Evolutionary conservation across 1,284 basidiomycete genomes (phyloP).

Genomic region (Ceratobasidium papillatum): DNA sequence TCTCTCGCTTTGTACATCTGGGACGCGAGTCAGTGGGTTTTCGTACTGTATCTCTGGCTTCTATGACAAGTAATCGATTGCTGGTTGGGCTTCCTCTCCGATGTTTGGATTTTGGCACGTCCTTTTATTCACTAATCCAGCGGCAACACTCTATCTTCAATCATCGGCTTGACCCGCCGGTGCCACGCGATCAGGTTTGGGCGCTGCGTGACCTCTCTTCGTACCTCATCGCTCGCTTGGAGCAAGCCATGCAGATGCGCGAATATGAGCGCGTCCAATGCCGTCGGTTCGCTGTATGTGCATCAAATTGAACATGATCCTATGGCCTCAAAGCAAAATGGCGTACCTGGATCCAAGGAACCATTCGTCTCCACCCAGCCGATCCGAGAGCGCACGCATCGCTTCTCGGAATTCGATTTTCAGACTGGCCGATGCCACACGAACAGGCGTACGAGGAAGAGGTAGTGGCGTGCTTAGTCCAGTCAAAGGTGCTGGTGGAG

Average conservation of each 20-base stretch:
- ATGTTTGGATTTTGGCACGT: not conserved
- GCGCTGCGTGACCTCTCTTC: constrained; percentile 70
- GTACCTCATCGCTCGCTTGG: constrained; percentile 57
- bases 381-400: constrained; percentile 72
- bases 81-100: not conserved
- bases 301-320: not conserved
- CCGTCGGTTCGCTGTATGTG: constrained; percentile 67
- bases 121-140: not conserved
- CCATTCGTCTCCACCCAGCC: constrained; percentile 77
- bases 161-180: constrained; percentile 65
- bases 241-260: constrained; percentile 77
- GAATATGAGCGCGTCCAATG: constrained; percentile 78
- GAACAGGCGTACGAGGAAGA: constrained; percentile 58
- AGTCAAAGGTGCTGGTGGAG: constrained; percentile 72
- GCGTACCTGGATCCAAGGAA: constrained; percentile 76
- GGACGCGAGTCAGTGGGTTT: not conserved
- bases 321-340: constrained; percentile 35
- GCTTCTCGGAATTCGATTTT: constrained; percentile 67
- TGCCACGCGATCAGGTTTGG: constrained; percentile 82
- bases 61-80: constrained; percentile 18
- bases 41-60: constrained; percentile 34
- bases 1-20: constrained; percentile 11
- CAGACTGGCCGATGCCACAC: constrained; percentile 38
- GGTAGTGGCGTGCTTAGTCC: constrained; percentile 70
- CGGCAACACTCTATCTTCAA: constrained; percentile 54